phyloP scores from a whole-genome alignment of 2,329 filamentous ascomycete species.

The Ramularia collo-cygni region DNA sequence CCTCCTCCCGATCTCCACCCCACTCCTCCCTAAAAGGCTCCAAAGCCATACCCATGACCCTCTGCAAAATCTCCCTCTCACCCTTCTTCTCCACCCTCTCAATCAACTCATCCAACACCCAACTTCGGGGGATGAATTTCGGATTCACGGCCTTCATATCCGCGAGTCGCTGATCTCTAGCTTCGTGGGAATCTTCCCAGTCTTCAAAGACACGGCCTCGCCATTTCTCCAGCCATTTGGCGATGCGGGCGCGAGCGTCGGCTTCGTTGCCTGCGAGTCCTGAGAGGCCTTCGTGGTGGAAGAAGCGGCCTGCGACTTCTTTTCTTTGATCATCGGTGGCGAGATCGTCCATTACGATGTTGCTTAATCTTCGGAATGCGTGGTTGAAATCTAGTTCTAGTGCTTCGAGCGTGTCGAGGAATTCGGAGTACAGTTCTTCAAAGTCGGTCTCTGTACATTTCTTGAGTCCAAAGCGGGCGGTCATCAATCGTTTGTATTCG shows the following conservation, averaged over 20 bases:
- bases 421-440: conserved; percentile 69
- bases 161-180: conserved; percentile 56
- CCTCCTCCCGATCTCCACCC: conserved; percentile 62
- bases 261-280: conserved; percentile 53
- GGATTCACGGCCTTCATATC: conserved; percentile 86
- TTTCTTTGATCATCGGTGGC: conserved; percentile 57
- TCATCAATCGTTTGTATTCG: conserved; percentile 88
- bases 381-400: conserved; percentile 89
- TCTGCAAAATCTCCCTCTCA: conserved; percentile 69
- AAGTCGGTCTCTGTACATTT: conserved; percentile 67
- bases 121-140: conserved; percentile 83
- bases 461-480: conserved; percentile 67
- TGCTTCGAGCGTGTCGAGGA: conserved; percentile 73
- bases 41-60: conserved; percentile 75
- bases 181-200: conserved; percentile 54
- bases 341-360: conserved; percentile 55
- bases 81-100: conserved; percentile 76
- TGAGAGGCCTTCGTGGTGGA: conserved; percentile 66
- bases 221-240: conserved; percentile 78
- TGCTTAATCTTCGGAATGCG: conserved; percentile 76
- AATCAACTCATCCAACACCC: conserved; percentile 92
- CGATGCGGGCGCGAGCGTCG: conserved; percentile 60
- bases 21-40: conserved; percentile 78
- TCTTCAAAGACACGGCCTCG: conserved; percentile 64
- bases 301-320: conserved; percentile 65